Evolutionary conservation across 257 asterid genomes (phyloP).

Genomic region (Penstemon davidsonii): DNA sequence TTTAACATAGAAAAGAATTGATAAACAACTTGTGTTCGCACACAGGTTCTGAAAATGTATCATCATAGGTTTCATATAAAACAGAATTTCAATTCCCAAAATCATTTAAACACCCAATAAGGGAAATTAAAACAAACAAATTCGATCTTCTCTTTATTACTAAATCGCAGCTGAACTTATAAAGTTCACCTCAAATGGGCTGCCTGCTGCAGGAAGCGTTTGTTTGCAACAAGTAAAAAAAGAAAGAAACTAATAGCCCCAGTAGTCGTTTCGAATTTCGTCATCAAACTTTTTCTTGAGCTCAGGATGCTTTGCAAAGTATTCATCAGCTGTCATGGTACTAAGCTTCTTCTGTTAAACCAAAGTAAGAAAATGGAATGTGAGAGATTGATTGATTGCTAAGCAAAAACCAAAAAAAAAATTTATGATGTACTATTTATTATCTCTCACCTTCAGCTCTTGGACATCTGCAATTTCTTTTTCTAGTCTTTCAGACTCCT

Average conservation of each 20-base stretch:
- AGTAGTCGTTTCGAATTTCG: conserved; percentile 59
- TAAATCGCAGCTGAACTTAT: conserved; percentile 37
- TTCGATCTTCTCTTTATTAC: conserved; percentile 48
- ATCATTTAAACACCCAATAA: conserved; percentile 35
- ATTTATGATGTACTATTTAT: not conserved
- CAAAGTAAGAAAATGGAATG: conserved; percentile 9
- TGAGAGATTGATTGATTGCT: not conserved
- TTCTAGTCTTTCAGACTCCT: conserved; percentile 84
- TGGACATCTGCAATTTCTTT: conserved; percentile 87
- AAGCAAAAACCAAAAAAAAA: not conserved
- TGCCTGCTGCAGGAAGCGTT: conserved; percentile 15
- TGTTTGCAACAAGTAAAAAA: too few species aligned
- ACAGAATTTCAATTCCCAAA: not conserved
- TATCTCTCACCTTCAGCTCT: conserved; percentile 66
- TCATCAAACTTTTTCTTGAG: conserved; percentile 76
- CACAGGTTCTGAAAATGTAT: too few species aligned
- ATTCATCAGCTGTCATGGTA: conserved; percentile 96
- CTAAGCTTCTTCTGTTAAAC: conserved; percentile 69
- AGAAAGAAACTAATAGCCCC: conserved; percentile 48
- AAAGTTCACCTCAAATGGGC: conserved; percentile 37
- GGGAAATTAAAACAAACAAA: conserved; percentile 24
- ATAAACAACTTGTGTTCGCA: too few species aligned
- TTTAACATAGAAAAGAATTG: too few species aligned
- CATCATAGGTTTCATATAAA: too few species aligned
- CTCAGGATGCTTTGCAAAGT: conserved; percentile 92